phyloP scores from a whole-genome alignment of 768 basidiomycete genomes.

The Tulasnella sp. region DNA sequence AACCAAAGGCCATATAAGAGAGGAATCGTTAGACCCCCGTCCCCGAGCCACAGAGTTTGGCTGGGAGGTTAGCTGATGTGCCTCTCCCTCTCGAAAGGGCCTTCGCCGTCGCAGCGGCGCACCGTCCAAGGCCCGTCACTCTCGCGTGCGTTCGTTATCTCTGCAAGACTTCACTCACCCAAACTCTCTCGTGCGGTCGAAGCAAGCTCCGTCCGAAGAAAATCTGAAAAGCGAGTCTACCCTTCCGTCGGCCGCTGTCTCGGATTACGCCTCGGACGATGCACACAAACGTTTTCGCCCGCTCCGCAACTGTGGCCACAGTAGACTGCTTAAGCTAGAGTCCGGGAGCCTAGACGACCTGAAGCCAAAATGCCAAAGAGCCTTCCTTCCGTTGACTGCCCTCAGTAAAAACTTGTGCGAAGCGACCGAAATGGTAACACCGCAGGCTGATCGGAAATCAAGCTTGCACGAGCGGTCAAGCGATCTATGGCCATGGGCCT shows the following conservation, averaged over 20 bases:
- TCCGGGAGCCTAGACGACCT: neutral
- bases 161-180: neutral
- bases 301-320: neutral
- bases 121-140: neutral
- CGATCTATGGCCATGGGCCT: too few relatives aligned
- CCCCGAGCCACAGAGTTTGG: neutral
- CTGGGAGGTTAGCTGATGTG: neutral
- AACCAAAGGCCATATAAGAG: neutral
- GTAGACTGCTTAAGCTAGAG: neutral
- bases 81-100: neutral
- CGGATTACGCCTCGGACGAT: neutral
- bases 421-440: neutral
- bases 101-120: neutral
- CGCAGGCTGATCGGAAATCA: neutral
- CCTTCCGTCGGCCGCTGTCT: neutral
- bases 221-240: neutral
- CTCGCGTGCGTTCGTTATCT: neutral
- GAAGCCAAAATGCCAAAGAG: neutral
- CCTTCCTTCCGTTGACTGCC: neutral
- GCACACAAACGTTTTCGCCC: neutral
- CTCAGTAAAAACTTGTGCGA: neutral
- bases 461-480: neutral
- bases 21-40: neutral
- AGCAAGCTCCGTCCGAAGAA: neutral
- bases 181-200: neutral